Base-by-base conservation (phyloP, 2,329 filamentous ascomycete genomes). In the Talaromyces pinophilus region DNA sequence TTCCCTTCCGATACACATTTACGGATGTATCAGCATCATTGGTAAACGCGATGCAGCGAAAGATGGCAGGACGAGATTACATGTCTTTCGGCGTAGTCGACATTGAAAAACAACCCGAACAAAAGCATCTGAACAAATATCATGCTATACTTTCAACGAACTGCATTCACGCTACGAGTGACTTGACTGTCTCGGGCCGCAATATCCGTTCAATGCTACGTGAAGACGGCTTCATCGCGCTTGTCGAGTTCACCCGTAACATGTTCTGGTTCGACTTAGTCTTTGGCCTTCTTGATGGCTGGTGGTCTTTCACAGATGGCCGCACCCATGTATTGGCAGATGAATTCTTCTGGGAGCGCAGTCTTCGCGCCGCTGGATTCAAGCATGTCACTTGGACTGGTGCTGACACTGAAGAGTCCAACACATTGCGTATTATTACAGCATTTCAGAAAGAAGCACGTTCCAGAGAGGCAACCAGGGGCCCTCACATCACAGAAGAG, bases 231-330 rank as follows among this genome's bases (percentile, higher is more conserved):
- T 63, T 74, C 4, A n/a, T 79, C 2, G 67, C 66, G 2, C 65
- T 80, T 0, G n/a, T 75, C 2, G 77, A 79, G 63, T 44, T 77
- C 33, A 79, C 75, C 0, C 46, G 66, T 17, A 69, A 68, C 28
- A 59, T 76, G 19, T 70, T 65, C 64, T 77, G 72, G 72, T 66
- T 73, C 13, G 77, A 80, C 67, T 50, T 79, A 17, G 71, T 78
- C n/a, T 76, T 77, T 61, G 78, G 78, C 2, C 66, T 79, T 6
- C 68, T 80, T 1, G 77, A 79, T 33, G 78, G 78, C 1, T 80
- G 78, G 78, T 80, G 79, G 79, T 66, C 76, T 1, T 78, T 77
- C 52, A 69, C 75, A 0, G 77, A 79, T 66, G 76, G 69, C 4
- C 72, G 75, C 3, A n/a, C 63, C n/a, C 72, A 74, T 54, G 71